phyloP scores from a whole-genome alignment of 2,329 filamentous ascomycete species.

The Botryotinia calthae region DNA sequence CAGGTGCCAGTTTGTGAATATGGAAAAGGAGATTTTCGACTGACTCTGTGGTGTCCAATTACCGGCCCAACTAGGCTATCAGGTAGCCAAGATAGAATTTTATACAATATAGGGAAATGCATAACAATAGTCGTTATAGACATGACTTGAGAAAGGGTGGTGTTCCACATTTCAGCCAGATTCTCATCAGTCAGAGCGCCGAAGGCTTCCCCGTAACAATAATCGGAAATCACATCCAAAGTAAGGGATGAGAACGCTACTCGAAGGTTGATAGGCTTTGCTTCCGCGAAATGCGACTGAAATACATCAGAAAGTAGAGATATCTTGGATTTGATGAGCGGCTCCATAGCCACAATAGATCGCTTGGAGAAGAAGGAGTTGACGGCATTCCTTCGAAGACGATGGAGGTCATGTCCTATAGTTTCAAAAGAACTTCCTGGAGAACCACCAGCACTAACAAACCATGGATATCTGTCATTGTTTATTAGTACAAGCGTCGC shows the following conservation, averaged over 20 bases:
- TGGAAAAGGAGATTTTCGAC: neutral
- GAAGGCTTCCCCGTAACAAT: conserved; percentile 32
- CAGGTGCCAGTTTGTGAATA: conserved; percentile 38
- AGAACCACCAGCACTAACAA: neutral
- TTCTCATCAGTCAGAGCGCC: conserved; percentile 23
- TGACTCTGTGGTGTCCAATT: conserved; percentile 14
- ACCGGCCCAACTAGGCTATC: conserved; percentile 20
- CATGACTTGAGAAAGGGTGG: conserved; percentile 11
- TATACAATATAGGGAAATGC: conserved; percentile 9
- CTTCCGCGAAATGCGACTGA: conserved; percentile 15
- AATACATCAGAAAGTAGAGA: conserved; percentile 21
- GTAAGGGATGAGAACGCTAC: conserved; percentile 22
- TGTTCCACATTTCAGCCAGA: conserved; percentile 10
- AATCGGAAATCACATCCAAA: conserved; percentile 33
- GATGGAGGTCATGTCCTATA: conserved; percentile 28
- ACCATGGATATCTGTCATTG: conserved; percentile 10
- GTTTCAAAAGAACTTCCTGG: conserved; percentile 17
- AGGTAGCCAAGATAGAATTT: neutral
- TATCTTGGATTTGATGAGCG: conserved; percentile 28
- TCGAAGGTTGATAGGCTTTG: conserved; percentile 7
- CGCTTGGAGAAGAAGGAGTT: conserved; percentile 31
- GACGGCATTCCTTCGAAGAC: conserved; percentile 27
- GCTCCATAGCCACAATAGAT: conserved; percentile 25
- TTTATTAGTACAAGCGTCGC: neutral
- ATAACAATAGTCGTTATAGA: neutral